phyloP scores from a whole-genome alignment of 1,284 basidiomycete genomes.

The Phellinidium pouzarii region DNA sequence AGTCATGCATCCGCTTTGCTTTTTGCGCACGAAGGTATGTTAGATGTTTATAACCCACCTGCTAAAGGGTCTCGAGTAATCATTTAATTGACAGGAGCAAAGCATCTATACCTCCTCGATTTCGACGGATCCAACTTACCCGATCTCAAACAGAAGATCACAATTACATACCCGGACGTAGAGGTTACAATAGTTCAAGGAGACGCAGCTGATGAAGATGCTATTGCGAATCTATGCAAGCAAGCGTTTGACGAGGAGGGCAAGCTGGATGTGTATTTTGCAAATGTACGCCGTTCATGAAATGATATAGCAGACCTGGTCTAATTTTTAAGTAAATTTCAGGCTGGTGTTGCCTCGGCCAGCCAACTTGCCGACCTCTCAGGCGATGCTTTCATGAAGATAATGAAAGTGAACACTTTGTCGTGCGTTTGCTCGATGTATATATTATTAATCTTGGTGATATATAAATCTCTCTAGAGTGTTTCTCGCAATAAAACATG shows the following conservation, averaged over 20 bases:
- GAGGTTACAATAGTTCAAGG: slow-evolving; percentile 69
- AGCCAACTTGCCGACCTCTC: slow-evolving; percentile 50
- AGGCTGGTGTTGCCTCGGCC: slow-evolving; percentile 59
- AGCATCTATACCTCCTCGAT: slow-evolving; percentile 82
- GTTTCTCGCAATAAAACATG: slow-evolving; percentile 88
- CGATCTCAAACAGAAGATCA: slow-evolving; percentile 62
- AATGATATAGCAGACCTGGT: not conserved
- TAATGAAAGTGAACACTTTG: slow-evolving; percentile 75
- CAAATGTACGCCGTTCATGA: slow-evolving; percentile 56
- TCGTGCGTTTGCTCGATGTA: slow-evolving; percentile 47
- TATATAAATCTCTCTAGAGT: slow-evolving; percentile 43
- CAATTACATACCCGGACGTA: slow-evolving; percentile 67
- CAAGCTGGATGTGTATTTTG: slow-evolving; percentile 88
- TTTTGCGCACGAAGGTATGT: slow-evolving; percentile 75
- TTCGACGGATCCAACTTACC: slow-evolving; percentile 66
- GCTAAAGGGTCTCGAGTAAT: not conserved
- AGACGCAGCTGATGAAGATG: slow-evolving; percentile 78
- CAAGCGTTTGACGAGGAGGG: slow-evolving; percentile 76
- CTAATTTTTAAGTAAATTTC: not conserved
- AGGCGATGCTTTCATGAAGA: slow-evolving; percentile 64
- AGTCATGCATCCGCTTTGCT: slow-evolving; percentile 71
- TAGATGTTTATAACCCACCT: not conserved
- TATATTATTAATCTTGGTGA: not conserved
- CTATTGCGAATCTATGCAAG: slow-evolving; percentile 64
- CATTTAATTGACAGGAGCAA: slow-evolving; percentile 52